A percentile compares a stretch with the other conserved stretches of the same genome.
Conservation (phyloP, 768 basidiomycete genomes). For the Hygrocybe coccinea region DNA sequence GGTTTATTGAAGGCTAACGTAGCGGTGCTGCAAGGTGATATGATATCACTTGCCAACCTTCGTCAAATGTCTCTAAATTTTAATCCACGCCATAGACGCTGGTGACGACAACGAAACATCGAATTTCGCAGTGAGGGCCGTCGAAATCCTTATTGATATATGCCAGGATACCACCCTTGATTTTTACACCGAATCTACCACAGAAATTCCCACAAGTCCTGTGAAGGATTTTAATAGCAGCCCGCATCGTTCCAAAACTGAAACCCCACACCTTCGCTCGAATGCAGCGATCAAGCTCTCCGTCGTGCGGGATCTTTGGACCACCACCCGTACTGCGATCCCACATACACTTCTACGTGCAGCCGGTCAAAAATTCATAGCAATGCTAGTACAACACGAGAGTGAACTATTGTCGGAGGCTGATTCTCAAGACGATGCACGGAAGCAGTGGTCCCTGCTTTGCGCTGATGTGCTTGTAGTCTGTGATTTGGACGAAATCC, state of each 20-base stretch:
- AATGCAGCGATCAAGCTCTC: constrained; percentile 54
- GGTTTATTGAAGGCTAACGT: constrained; percentile 51
- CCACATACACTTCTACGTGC: constrained; percentile 38
- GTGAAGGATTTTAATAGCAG: constrained; percentile 12
- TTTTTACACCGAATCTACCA: constrained; percentile 28
- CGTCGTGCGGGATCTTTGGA: constrained; percentile 58
- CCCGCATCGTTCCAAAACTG: neutral
- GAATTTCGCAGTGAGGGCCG: constrained; percentile 38
- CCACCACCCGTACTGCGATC: constrained; percentile 38
- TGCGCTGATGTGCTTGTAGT: constrained; percentile 51
- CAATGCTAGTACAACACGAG: constrained; percentile 46
- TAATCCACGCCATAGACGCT: constrained; percentile 31
- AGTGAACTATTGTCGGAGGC: constrained; percentile 16
- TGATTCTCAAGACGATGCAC: constrained; percentile 41
- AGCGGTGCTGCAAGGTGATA: constrained; percentile 40
- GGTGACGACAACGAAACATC: constrained; percentile 37
- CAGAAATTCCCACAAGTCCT: constrained; percentile 11
- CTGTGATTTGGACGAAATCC: constrained; percentile 44
- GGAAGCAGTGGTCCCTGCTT: constrained; percentile 54
- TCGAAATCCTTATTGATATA: constrained; percentile 45
- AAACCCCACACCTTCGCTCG: constrained; percentile 14
- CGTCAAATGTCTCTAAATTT: constrained; percentile 4
- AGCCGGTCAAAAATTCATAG: constrained; percentile 45
- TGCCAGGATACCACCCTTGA: constrained; percentile 45
- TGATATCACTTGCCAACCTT: constrained; percentile 14